Conservation (phyloP, 495 filamentous ascomycete species). For the Letharia columbiana region DNA sequence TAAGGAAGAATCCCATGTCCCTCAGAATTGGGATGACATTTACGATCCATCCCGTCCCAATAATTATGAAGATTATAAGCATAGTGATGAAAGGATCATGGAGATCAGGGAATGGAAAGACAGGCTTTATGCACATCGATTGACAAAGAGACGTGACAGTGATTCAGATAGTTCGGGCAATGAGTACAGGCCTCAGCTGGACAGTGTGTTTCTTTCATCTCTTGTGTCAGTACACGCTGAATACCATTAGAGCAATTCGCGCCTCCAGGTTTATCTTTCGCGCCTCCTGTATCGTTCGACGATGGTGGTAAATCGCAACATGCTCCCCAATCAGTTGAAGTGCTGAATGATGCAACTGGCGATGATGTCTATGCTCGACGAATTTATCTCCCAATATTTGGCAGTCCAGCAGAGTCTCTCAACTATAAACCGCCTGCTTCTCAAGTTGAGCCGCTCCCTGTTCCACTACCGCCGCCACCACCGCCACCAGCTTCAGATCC, state of each 20-base stretch:
- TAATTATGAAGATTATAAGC: constrained; percentile 75
- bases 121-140: constrained; percentile 67
- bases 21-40: constrained; percentile 86
- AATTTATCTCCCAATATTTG: constrained; percentile 38
- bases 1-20: constrained; percentile 46
- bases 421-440: constrained; percentile 8
- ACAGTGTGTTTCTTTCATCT: constrained; percentile 38
- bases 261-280: constrained; percentile 62
- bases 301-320: constrained; percentile 30
- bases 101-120: constrained; percentile 87
- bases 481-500: constrained; percentile 17
- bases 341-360: constrained; percentile 50
- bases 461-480: constrained; percentile 31
- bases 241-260: constrained; percentile 50
- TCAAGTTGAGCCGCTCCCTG: constrained; percentile 29
- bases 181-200: constrained; percentile 34
- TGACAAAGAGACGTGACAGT: constrained; percentile 41
- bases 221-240: constrained; percentile 5
- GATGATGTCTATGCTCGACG: constrained; percentile 67
- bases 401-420: constrained; percentile 24
- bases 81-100: constrained; percentile 72
- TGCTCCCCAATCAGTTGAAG: constrained; percentile 31
- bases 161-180: constrained; percentile 53
- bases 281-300: constrained; percentile 55
- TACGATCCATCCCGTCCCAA: constrained; percentile 83